Conservation (phyloP, 2,329 filamentous ascomycete genomes). For the Pseudopithomyces chartarum region DNA sequence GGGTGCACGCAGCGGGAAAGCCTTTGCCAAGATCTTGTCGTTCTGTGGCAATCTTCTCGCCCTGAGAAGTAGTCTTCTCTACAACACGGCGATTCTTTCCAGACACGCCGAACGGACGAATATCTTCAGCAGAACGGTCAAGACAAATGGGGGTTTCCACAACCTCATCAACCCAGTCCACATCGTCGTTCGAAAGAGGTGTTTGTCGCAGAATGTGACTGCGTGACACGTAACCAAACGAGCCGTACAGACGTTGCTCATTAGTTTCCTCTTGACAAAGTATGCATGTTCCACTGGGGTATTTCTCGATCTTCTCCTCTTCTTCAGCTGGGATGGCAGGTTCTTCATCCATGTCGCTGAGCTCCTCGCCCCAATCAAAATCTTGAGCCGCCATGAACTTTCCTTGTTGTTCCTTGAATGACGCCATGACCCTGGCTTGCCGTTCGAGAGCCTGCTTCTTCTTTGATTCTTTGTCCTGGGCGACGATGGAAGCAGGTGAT, state of each 20-base stretch:
- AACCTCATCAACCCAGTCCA: conserved; percentile 83
- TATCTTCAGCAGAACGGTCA: conserved; percentile 79
- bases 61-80: conserved; percentile 74
- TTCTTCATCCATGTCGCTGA: conserved; percentile 73
- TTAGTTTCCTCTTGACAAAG: conserved; percentile 95
- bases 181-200: conserved; percentile 68
- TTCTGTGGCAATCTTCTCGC: conserved; percentile 73
- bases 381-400: conserved; percentile 90
- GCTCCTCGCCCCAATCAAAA: conserved; percentile 86
- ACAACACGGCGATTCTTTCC: conserved; percentile 81
- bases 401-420: conserved; percentile 97
- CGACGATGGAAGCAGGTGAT: conserved; percentile 71
- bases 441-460: conserved; percentile 89
- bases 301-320: conserved; percentile 81
- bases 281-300: conserved; percentile 91
- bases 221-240: conserved; percentile 86
- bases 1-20: conserved; percentile 71
- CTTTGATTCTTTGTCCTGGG: conserved; percentile 75
- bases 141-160: conserved; percentile 78
- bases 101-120: conserved; percentile 89
- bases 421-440: conserved; percentile 93
- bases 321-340: conserved; percentile 63
- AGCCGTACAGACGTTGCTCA: conserved; percentile 86
- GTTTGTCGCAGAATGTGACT: conserved; percentile 88
- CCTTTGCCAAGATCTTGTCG: conserved; percentile 87